These are phyloP conservation scores for Arthrobotrys sinensis DNA, from an alignment of 2,329 filamentous ascomycete species.

Conservation along the genomic window DNA sequence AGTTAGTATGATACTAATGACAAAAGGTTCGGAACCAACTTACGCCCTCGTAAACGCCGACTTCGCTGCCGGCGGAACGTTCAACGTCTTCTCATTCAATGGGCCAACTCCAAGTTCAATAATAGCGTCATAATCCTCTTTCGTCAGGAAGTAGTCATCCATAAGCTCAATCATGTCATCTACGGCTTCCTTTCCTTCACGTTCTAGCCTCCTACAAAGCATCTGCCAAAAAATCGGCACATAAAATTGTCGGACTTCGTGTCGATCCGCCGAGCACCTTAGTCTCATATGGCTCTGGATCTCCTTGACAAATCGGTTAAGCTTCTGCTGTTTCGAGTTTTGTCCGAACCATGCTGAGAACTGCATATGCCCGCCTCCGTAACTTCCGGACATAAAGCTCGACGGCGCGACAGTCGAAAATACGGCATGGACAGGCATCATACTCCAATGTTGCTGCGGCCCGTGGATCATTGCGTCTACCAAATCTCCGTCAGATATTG, in stretches of 20 bases:
- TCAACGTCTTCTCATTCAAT: constrained; percentile 81
- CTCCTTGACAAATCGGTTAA: constrained; percentile 87
- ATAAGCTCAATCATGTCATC: constrained; percentile 90
- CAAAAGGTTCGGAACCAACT: constrained; percentile 68
- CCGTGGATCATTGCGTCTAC: constrained; percentile 98
- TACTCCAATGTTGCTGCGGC: constrained; percentile 95
- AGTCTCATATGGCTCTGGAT: constrained; percentile 98
- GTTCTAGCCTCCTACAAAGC: constrained; percentile 80
- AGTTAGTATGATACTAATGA: constrained; percentile 25
- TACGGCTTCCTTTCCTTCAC: constrained; percentile 85
- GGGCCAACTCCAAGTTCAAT: constrained; percentile 90
- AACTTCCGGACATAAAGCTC: constrained; percentile 85
- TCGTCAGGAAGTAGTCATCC: constrained; percentile 96
- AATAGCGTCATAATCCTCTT: constrained; percentile 94
- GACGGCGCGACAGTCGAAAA: constrained; percentile 95
- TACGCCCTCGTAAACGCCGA: constrained; percentile 88
- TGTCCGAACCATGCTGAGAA: constrained; percentile 97
- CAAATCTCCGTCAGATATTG: constrained; percentile 96
- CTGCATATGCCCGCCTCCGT: constrained; percentile 76
- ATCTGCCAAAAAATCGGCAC: constrained; percentile 88
- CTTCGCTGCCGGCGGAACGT: constrained; percentile 88
- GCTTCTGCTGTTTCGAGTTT: constrained; percentile 86
- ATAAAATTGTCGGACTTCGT: constrained; percentile 95
- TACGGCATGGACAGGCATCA: constrained; percentile 96
- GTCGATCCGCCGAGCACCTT: constrained; percentile 87